Percentiles rank a stretch among this genome's conserved stretches.
These are phyloP conservation scores for Xylariaceae sp. DNA, from an alignment of 2,329 filamentous ascomycete species.

Conservation along the genomic window DNA sequence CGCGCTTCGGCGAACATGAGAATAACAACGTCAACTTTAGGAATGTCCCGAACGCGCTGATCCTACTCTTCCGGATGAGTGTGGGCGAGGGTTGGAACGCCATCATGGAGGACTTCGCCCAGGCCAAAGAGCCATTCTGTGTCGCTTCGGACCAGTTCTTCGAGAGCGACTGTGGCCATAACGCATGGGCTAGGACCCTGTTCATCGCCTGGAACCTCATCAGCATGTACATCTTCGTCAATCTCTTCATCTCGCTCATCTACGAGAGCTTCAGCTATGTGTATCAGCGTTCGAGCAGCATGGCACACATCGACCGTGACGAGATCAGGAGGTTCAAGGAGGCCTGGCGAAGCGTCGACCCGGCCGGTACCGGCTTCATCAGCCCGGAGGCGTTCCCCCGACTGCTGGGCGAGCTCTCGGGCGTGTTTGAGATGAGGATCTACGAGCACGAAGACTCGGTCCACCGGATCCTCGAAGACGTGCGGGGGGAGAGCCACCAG, in stretches of 20 bases:
- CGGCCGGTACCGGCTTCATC: conserved; percentile 85
- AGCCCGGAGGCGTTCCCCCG: conserved; percentile 83
- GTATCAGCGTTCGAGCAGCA: conserved; percentile 91
- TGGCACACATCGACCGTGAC: conserved; percentile 83
- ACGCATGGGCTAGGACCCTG: conserved; percentile 77
- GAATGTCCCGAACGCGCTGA: conserved; percentile 87
- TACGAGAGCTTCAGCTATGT: conserved; percentile 99
- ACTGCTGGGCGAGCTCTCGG: conserved; percentile 84
- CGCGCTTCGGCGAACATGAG: conserved; percentile 72
- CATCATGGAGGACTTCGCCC: conserved; percentile 92
- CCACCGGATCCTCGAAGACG: conserved; percentile 77
- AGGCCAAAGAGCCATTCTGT: conserved; percentile 73
- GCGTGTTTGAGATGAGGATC: conserved; percentile 94
- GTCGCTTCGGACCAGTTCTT: conserved; percentile 69
- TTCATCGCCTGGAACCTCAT: conserved; percentile 98
- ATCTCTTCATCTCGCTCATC: conserved; percentile 95
- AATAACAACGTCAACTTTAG: conserved; percentile 83
- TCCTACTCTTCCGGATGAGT: conserved; percentile 88
- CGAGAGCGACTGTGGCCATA: conserved; percentile 86
- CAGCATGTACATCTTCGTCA: conserved; percentile 99
- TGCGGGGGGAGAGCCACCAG: conserved; percentile 52
- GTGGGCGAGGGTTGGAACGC: conserved; percentile 95
- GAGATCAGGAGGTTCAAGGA: conserved; percentile 97
- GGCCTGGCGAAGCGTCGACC: conserved; percentile 94
- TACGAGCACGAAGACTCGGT: conserved; percentile 90